These are phyloP conservation scores for Pythium pyrilobum DNA, from an alignment of 352 stramenopile species.

Conservation along the genomic window DNA sequence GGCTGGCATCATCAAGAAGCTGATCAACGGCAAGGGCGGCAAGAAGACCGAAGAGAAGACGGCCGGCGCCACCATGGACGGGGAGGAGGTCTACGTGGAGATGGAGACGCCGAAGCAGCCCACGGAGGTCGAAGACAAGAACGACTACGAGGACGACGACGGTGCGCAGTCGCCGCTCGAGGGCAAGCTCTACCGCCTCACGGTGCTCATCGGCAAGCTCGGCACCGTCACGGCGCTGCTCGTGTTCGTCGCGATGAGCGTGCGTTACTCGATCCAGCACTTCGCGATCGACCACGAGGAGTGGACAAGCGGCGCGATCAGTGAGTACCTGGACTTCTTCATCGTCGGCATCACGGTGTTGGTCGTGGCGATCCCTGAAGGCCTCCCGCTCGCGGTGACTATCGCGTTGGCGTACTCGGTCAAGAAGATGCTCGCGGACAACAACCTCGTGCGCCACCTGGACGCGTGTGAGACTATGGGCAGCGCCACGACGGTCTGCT, in stretches of 20 bases:
- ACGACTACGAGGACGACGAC: conserved; percentile 50
- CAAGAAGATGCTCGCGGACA: conserved; percentile 89
- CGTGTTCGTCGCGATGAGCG: conserved; percentile 71
- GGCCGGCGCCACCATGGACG: conserved; percentile 42
- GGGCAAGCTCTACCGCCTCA: conserved; percentile 74
- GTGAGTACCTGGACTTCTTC: conserved; percentile 78
- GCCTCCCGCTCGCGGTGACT: conserved; percentile 95
- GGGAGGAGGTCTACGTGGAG: neutral
- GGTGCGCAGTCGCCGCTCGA: conserved; percentile 69
- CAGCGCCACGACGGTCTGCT: conserved; percentile 94
- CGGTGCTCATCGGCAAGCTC: conserved; percentile 77
- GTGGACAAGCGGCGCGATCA: neutral
- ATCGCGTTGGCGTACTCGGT: conserved; percentile 95
- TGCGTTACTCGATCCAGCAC: conserved; percentile 56
- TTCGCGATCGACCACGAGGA: no score
- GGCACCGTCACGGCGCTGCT: conserved; percentile 63
- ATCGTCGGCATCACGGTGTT: conserved; percentile 87
- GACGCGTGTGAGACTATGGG: conserved; percentile 91
- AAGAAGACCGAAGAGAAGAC: conserved; percentile 58
- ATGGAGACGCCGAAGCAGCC: conserved; percentile 54
- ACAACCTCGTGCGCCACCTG: conserved; percentile 86
- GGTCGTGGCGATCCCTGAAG: conserved; percentile 97
- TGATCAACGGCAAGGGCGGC: conserved; percentile 59
- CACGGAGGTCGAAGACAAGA: conserved; percentile 73
- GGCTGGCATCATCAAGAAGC: conserved; percentile 89